Evolutionary conservation across 257 asterid genomes (phyloP), one percentile per base, ranked within the genome.

Genomic region (Cynanchum wilfordii): DNA sequence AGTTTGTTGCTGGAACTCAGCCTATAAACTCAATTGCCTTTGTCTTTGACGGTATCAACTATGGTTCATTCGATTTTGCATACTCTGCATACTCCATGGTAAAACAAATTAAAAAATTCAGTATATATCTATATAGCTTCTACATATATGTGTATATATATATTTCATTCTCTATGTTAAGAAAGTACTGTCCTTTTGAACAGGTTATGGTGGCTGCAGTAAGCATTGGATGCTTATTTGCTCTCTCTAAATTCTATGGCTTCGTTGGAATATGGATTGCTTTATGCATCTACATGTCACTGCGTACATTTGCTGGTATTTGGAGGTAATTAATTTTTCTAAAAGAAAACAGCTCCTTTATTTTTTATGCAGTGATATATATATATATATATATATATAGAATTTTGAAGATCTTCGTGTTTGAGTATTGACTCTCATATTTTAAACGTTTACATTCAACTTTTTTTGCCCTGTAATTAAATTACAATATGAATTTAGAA

Each of bases 1-100:
- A 93, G 97, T 93, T 93, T 79, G 98, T 93, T 12, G 97, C 98
- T 72, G 97, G 92, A 27, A 89, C 97, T 1, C 98, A 89, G 17
- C 96, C 96, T 51, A 84, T 93, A 75, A 93, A 93, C 77, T 88
- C 98, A 12, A 42, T 93, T 45, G 98, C 98, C 2, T 93, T 93
- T 56, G 97, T 93, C 29, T 89, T 93, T 25, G 97, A 93, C 5
- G 98, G 98, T 12, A 89, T 93, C 45, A 93, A 90, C 74, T 93
- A 89, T 65, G 98, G 98, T 69, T 96, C 97, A 24, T 90, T 90
- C 1, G 98, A 90, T 59, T 93, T 93, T 71, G 97, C 93, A 10
- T 93, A 85, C 77, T 86, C 98, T 33, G 98, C 97, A 29, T 92
- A 90, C 82, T 92, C 98, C 80, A 92, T 92, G 98, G 97, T 91